Base-by-base conservation (phyloP, 176 grass and related monocot genomes). In the Tillandsia leiboldiana region DNA sequence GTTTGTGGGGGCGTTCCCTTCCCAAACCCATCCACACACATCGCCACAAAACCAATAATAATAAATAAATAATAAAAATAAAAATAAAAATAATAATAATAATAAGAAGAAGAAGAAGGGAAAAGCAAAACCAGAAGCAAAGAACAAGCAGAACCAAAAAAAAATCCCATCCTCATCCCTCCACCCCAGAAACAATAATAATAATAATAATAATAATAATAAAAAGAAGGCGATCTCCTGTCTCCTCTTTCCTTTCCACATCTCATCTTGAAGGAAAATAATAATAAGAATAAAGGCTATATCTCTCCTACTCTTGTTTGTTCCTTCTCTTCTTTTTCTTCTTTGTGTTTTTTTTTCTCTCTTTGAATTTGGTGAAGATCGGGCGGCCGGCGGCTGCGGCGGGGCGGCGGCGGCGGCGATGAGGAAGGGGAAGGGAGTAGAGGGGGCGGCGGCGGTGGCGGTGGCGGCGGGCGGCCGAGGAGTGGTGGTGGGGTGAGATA, bases 391-490 rank as follows among this genome's bases (percentile, higher is more conserved):
- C 33, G 33, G 33, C 33, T 42, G 33, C 33, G 33, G 33, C 33
- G 33, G 33, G 33, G 33, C 33, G 33, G 33, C 20, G 20, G 20
- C 63, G 53, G 64, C 61, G 67, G 75, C 49, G 20, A 74, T 74
- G 78, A 68, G 70, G 70, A 74, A 54, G 28, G 71, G 53, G 11
- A n/a, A 5, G 14, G 56, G 3, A 26, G 64, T 42, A 7, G 3
- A 42, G 33, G 33, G 67, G 51, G 63, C 62, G 15, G 3, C n/a
- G 12, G 23, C 49, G 27, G 42, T 62, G 27, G 42, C 68, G 1
- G 59, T 14, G 26, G n/a, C n/a, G n/a, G n/a, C n/a, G n/a, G n/a
- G 62, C 48, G 11, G 59, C 14, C 8, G 42, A 12, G 11, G 57
- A 24, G 17, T 69, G 20, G 17, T 22, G 0, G 33, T 20, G 33